Evolutionary conservation across 768 basidiomycete species (phyloP).

Genomic region (Suillus lakei): DNA sequence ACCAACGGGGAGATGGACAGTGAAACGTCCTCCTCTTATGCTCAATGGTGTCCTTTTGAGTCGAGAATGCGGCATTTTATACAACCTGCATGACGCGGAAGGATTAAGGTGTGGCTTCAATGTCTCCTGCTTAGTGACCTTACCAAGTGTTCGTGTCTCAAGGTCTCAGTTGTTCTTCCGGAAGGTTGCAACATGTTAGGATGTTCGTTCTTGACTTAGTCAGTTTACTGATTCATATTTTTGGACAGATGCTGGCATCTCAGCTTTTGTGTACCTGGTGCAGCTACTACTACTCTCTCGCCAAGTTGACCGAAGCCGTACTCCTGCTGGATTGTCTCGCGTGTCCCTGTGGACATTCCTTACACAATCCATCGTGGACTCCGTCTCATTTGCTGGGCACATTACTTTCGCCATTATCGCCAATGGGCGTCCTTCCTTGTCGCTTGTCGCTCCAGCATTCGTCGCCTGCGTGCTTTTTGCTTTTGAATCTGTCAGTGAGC

Average conservation of each 20-base stretch:
- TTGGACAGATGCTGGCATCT: constrained; percentile 69
- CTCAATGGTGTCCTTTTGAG: constrained; percentile 75
- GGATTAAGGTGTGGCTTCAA: constrained; percentile 64
- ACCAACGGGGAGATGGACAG: constrained; percentile 73
- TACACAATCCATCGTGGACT: constrained; percentile 77
- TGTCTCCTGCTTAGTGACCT: constrained; percentile 1
- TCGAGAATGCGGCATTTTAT: constrained; percentile 78
- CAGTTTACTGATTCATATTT: constrained; percentile 14
- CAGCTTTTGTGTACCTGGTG: constrained; percentile 66
- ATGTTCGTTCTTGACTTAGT: background rate
- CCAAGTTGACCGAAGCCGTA: constrained; percentile 76
- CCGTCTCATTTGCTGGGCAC: constrained; percentile 86
- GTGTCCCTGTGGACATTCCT: constrained; percentile 87
- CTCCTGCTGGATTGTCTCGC: constrained; percentile 77
- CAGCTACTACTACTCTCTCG: constrained; percentile 72
- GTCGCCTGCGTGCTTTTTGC: constrained; percentile 79
- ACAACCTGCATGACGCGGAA: constrained; percentile 64
- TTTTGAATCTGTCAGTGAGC: constrained; percentile 75
- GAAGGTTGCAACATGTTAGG: constrained; percentile 70
- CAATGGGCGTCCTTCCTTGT: constrained; percentile 80
- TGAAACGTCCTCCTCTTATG: constrained; percentile 56
- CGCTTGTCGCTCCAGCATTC: constrained; percentile 85
- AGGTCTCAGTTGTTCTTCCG: constrained; percentile 71
- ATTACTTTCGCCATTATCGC: constrained; percentile 87
- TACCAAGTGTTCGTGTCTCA: constrained; percentile 3